Base-by-base conservation (phyloP, 352 stramenopile genomes). In the Phytophthora colocasiae region DNA sequence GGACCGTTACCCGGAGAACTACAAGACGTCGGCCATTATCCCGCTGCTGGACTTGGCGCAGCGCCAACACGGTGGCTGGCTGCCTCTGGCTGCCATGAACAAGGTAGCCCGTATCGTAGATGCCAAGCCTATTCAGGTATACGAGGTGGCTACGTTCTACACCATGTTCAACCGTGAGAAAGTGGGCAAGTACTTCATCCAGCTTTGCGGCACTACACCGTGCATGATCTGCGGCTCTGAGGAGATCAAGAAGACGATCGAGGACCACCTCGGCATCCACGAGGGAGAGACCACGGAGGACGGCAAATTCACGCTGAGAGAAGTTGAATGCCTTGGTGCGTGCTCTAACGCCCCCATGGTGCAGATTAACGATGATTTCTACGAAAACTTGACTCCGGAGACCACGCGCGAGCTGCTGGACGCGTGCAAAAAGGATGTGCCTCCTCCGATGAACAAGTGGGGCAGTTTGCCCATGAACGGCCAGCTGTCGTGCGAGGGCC, bases 301-400 rank as follows among this genome's bases (percentile, higher is more conserved):
- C 50, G 85, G 87, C 12, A 73, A 73, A 60, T 96, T 96, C 77
- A 99, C 98, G 57, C 84, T 99, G 48, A 83, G 97, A 51, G 97
- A 99, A 78, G 97, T 99, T 22, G 98, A 99, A 71, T 99, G 98
- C 81, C 89, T 99, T 34, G 98, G 98, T 50, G 96, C 97, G 6
- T 99, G 98, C 84, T 91, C 98, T 5, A 99, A 99, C 85, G 98
- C 98, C 8, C 98, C 98, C 51, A 99, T 99, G 98, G 88, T 99
- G 47, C 97, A 99, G 89, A 96, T 99, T 71, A 99, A 99, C 81
- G 97, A 99, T 83, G 97, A 99, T 83, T 99, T 98, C 60, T 93
- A 96, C 69, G 74, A 99, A 77, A 99, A 98, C 83, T 85, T 99
- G 80, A 99, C 97, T 31, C 94, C 96, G 6, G 86, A 99, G 77